Percentiles rank a stretch among this genome's conserved stretches.
These are phyloP conservation scores for Brettanomyces sp. DNA, from an alignment of 805 yeast genomes.

Conservation along the genomic window DNA sequence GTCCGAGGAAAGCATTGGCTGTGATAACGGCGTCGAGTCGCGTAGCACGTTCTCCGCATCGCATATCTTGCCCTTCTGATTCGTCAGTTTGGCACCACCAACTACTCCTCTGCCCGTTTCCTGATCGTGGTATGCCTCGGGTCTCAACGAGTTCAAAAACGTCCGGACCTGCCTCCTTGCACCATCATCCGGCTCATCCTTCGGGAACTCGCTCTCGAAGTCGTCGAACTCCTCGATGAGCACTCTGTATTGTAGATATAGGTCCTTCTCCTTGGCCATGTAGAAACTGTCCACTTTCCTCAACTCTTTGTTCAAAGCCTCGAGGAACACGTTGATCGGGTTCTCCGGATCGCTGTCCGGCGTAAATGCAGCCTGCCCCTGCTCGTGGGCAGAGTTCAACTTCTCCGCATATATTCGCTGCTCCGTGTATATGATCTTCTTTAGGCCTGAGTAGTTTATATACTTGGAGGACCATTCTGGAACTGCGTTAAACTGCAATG, in stretches of 20 bases:
- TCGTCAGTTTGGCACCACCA: neutral
- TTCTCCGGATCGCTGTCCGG: constrained; percentile 28
- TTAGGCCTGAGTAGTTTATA: constrained; percentile 80
- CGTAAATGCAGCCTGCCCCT: constrained; percentile 22
- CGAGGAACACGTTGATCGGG: constrained; percentile 49
- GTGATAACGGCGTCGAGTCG: neutral
- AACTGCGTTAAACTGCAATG: constrained; percentile 92
- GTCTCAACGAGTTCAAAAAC: constrained; percentile 4
- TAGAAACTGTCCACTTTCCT: constrained; percentile 71
- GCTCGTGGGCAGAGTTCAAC: constrained; percentile 13
- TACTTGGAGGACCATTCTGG: constrained; percentile 96
- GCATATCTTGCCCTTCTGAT: neutral
- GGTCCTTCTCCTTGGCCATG: constrained; percentile 51
- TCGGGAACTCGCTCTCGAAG: constrained; percentile 36
- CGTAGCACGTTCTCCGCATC: neutral
- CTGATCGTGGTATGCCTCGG: neutral
- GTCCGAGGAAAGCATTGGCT: constrained; percentile 10
- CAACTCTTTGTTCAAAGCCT: constrained; percentile 72
- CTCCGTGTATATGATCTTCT: constrained; percentile 72
- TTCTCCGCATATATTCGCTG: constrained; percentile 50
- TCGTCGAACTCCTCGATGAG: constrained; percentile 54
- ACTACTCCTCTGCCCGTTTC: neutral
- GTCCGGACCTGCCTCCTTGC: constrained; percentile 9
- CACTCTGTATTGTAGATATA: constrained; percentile 43
- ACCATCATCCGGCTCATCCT: constrained; percentile 9